These are phyloP conservation scores for Cicer yamashitae DNA, from an alignment of 306 rosid genomes.

Conservation along the genomic window DNA sequence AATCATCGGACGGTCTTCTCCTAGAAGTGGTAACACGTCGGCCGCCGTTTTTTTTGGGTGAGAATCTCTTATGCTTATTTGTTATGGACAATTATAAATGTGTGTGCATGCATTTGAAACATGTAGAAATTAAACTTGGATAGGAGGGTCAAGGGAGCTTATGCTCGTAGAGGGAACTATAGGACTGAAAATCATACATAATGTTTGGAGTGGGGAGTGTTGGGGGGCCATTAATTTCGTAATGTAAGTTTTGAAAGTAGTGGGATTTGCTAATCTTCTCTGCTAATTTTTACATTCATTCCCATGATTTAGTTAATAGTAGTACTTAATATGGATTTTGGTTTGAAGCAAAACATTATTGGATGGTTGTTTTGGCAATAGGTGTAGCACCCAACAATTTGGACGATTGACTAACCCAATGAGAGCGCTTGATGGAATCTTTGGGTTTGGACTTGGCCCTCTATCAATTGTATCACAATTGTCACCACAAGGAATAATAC, in stretches of 20 bases:
- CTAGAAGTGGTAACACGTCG: slow-evolving; percentile 65
- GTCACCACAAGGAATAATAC: slow-evolving; percentile 81
- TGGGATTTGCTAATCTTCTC: slow-evolving; percentile 17
- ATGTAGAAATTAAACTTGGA: too few species aligned
- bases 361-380: slow-evolving; percentile 57
- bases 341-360: slow-evolving; percentile 42
- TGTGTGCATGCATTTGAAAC: not conserved
- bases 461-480: slow-evolving; percentile 86
- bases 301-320: slow-evolving; percentile 9
- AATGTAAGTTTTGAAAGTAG: too few species aligned
- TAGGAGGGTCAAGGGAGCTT: too few species aligned
- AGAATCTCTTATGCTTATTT: slow-evolving; percentile 46
- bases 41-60: slow-evolving; percentile 87
- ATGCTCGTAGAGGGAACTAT: too few species aligned
- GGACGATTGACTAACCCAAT: slow-evolving; percentile 88
- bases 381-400: slow-evolving; percentile 87
- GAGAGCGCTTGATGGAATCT: slow-evolving; percentile 92
- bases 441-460: slow-evolving; percentile 93
- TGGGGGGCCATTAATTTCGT: too few species aligned
- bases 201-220: too few species aligned
- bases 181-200: too few species aligned
- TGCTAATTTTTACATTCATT: slow-evolving; percentile 25
- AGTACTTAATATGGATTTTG: slow-evolving; percentile 26
- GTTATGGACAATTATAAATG: slow-evolving; percentile 3
- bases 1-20: slow-evolving; percentile 74